Evolutionary conservation across 1,139 yeast species (phyloP), one percentile per base, ranked within the genome.

Genomic region (Taphrina flavorubra): DNA sequence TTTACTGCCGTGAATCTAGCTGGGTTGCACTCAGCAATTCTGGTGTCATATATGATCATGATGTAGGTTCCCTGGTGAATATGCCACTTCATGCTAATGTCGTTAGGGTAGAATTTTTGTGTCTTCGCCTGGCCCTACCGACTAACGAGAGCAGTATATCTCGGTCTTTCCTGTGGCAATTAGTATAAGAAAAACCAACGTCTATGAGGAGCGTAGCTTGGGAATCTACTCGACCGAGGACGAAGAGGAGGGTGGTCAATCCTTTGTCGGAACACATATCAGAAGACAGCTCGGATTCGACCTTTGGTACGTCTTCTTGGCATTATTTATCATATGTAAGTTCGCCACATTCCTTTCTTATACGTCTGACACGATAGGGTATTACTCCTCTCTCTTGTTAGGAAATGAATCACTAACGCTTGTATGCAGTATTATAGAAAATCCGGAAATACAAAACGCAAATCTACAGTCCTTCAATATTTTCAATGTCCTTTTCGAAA

Each of bases 121-220:
- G 4, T 25, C 31, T 25, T 25, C 31, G n/a, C n/a, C n/a, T n/a
- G 31, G 31, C 31, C 4, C 2, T 25, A 25, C 2, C 31, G 11
- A 7, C 16, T 37, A 31, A 31, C 18, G n/a, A 39, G 44, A 10
- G 10, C 46, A 58, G 62, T 94, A 95, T 80, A 91, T 95, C 40
- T 92, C 98, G 6, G 97, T 94, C 63, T 82, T 92, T 76, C 99
- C 99, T 0, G 81, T 94, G 75, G 99, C 99, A 51, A 94, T 94
- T 74, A 90, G 97, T 58, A 92, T 94, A 73, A 87, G 99, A 79
- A 85, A 97, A 77, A 94, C 99, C 31, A 94, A 94, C 77, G 99
- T 94, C 62, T 94, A 94, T 78, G 99, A 94, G 77, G 99, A 94
- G 76, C 98, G 92, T 77, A 89, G 97, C 0, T 80, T 94, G 71